A percentile compares a stretch with the other conserved stretches of the same genome.
Conservation (phyloP, 495 filamentous ascomycete species). For the Hypoxylon fragiforme region DNA sequence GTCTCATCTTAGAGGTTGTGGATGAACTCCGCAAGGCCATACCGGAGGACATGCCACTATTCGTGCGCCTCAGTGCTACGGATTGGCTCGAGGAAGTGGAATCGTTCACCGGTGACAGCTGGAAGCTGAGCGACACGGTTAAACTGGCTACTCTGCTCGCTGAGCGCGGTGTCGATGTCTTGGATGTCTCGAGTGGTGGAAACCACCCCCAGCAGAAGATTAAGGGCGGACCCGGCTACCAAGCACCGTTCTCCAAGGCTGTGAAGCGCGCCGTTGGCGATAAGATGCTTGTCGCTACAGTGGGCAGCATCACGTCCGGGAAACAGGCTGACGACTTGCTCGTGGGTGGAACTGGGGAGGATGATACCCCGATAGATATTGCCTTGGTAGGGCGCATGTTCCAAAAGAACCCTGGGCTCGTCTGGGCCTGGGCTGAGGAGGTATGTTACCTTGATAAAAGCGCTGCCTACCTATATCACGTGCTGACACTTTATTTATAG, state of each 20-base stretch:
- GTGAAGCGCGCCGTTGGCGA: conserved; percentile 66
- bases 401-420: conserved; percentile 69
- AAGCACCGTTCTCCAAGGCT: conserved; percentile 55
- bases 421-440: conserved; percentile 69
- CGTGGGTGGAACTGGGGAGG: conserved; percentile 40
- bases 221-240: conserved; percentile 61
- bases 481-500: background rate
- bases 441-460: conserved; percentile 1
- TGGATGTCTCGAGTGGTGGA: conserved; percentile 68
- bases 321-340: conserved; percentile 57
- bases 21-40: conserved; percentile 51
- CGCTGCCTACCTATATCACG: background rate
- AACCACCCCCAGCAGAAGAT: conserved; percentile 61
- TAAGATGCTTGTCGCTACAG: conserved; percentile 56
- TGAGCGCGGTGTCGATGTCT: conserved; percentile 60
- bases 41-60: conserved; percentile 60
- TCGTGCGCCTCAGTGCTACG: conserved; percentile 64
- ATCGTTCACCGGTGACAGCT: conserved; percentile 49
- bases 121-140: conserved; percentile 59
- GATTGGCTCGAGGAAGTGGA: conserved; percentile 62
- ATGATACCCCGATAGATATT: conserved; percentile 54
- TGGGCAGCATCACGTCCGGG: conserved; percentile 64
- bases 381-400: conserved; percentile 64
- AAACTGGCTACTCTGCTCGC: conserved; percentile 56
- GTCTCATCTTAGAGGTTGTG: conserved; percentile 55